A percentile compares a stretch with the other conserved stretches of the same genome.
phyloP scores from a whole-genome alignment of 305 asterid species.

The Ruellia speciosa region DNA sequence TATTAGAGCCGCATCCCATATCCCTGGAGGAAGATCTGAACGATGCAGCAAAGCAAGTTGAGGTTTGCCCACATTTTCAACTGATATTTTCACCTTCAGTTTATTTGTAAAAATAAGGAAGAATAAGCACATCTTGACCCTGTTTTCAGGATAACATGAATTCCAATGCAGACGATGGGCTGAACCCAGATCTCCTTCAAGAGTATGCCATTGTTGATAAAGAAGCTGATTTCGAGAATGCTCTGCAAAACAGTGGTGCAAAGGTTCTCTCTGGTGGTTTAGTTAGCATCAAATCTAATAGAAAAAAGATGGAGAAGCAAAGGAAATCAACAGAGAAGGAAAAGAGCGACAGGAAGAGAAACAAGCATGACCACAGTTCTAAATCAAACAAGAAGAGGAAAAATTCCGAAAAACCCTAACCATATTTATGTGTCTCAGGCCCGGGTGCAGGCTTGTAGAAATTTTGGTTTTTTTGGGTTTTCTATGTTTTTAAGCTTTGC shows the following conservation, averaged over 20 bases:
- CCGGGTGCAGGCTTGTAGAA: too few species aligned
- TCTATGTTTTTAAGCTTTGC: too few species aligned
- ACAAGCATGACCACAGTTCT: conserved; percentile 40
- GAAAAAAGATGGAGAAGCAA: conserved; percentile 31
- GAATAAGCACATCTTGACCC: neutral
- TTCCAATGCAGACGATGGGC: conserved; percentile 34
- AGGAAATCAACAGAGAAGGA: conserved; percentile 24
- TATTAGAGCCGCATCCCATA: conserved; percentile 58
- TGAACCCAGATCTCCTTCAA: conserved; percentile 58
- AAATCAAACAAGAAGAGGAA: conserved; percentile 60
- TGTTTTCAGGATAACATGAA: conserved; percentile 47
- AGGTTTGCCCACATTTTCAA: conserved; percentile 34
- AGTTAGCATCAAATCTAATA: conserved; percentile 56
- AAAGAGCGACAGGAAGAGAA: conserved; percentile 45
- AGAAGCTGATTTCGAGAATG: conserved; percentile 68
- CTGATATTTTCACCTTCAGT: neutral
- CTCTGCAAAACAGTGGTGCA: conserved; percentile 49
- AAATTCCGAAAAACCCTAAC: conserved; percentile 11
- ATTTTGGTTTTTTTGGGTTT: too few species aligned
- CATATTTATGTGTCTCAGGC: neutral
- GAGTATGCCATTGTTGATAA: conserved; percentile 59
- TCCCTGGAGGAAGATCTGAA: conserved; percentile 79
- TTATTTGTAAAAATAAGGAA: neutral
- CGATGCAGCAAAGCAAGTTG: conserved; percentile 60
- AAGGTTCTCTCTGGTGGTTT: conserved; percentile 46